Evolutionary conservation across 208 protist genomes (phyloP), one percentile per base, ranked within the genome.

Genomic region (Leishmania tarentolae): DNA sequence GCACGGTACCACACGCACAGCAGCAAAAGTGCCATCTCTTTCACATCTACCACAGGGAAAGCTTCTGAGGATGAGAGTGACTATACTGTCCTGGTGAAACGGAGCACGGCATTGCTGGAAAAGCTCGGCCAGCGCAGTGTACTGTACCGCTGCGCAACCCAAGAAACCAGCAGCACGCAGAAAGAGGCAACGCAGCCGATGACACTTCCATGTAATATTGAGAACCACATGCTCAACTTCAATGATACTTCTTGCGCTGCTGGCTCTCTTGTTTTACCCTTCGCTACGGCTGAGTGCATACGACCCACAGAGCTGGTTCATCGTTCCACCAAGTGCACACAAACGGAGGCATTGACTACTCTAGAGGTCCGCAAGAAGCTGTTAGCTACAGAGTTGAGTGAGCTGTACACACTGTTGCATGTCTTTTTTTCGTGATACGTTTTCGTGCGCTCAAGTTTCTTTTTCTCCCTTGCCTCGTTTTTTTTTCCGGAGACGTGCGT

Each of bases 341-440:
- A 86, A 75, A 83, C 83, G 3, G 74, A 80, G 1, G 46, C 17
- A 66, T 37, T 28, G 0, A 63, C 50, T 31, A 76, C 83, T 11
- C 11, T 81, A 63, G 69, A 75, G 1, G 75, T 65, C 9, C 75
- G 83, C 35, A 83, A 84, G 63, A 50, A 66, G 56, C 81, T 84
- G 44, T 81, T 92, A 13, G 72, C 83, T 3, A 53, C 79, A 17
- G 86, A 91, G 72, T 73, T 96, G 28, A 88, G 88, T 74, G 89
- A 91, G 77, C 78, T 96, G 47, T 89, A 91, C 80, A 91, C 88
- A 44, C 83, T 92, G 42, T 83, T 96, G 46, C 90, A 93, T 75
- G 77, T 93, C 35, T 90, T 93, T 65, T 90, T 93, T 82, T 91
- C 90, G 21, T 76, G 47, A 76, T 21, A 44, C 5, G 31, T 31